These are phyloP conservation scores for Nannochloris sp. DNA, from an alignment of 139 green algal species.

Conservation along the genomic window DNA sequence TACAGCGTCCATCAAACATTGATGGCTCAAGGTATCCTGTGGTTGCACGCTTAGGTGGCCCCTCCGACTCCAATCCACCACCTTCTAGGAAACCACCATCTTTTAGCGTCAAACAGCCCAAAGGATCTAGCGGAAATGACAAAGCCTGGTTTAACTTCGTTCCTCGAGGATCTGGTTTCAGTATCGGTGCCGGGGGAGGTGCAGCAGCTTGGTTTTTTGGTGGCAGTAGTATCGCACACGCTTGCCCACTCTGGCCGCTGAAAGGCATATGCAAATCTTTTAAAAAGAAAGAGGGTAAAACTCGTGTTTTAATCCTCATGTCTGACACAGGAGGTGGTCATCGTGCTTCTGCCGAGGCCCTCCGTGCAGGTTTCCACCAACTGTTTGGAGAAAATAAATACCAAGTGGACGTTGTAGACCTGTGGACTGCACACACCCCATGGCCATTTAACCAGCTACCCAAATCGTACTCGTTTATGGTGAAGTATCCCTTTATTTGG, in stretches of 20 bases:
- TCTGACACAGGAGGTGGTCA: conserved; percentile 94
- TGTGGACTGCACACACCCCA: conserved; percentile 91
- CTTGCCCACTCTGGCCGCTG: conserved; percentile 21
- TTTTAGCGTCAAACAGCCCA: no score
- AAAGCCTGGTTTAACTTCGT: background rate
- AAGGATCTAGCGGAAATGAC: no score
- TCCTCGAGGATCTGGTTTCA: background rate
- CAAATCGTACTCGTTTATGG: conserved; percentile 91
- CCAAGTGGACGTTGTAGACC: conserved; percentile 83
- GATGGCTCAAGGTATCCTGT: no score
- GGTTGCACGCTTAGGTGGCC: background rate
- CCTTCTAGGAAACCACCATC: background rate
- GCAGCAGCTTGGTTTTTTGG: conserved; percentile 1
- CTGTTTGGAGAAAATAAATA: conserved; percentile 57
- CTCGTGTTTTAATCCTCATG: conserved; percentile 87
- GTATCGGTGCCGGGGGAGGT: background rate
- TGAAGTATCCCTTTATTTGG: conserved; percentile 73
- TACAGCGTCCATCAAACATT: no score
- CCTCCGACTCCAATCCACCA: background rate
- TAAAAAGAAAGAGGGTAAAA: background rate
- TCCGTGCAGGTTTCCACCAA: conserved; percentile 79
- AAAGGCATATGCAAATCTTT: background rate
- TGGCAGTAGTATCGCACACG: conserved; percentile 2
- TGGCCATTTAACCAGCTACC: conserved; percentile 82
- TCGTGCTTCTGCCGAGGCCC: conserved; percentile 82